Conservation (phyloP, 2,329 filamentous ascomycete genomes). For the Ophiosphaerella korrae region DNA sequence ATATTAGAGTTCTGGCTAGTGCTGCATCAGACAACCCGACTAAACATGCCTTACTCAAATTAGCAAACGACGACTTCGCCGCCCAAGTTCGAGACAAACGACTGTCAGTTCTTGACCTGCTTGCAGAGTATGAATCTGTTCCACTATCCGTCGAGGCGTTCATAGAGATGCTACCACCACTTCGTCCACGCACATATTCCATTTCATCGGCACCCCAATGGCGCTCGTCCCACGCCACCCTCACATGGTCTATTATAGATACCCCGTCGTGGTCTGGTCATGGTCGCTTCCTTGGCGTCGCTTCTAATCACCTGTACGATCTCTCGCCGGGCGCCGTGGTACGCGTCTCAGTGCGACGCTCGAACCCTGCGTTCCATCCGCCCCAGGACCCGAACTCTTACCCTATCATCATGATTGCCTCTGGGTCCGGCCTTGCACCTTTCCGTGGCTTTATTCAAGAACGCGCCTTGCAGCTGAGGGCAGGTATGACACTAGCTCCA, state of each 20-base stretch:
- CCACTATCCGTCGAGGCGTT: constrained; percentile 62
- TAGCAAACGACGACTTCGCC: constrained; percentile 32
- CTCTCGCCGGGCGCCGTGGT: constrained; percentile 37
- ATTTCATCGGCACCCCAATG: constrained; percentile 67
- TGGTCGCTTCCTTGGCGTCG: constrained; percentile 42
- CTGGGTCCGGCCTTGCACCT: constrained; percentile 25
- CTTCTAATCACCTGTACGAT: constrained; percentile 38
- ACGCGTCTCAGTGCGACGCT: constrained; percentile 36
- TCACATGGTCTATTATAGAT: constrained; percentile 69
- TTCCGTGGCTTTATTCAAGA: constrained; percentile 30
- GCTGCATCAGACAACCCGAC: background rate
- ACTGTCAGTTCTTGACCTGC: constrained; percentile 14
- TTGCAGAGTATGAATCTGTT: constrained; percentile 10
- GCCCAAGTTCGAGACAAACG: constrained; percentile 2
- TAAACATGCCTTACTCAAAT: background rate
- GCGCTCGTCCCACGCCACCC: constrained; percentile 49
- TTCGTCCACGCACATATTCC: constrained; percentile 73
- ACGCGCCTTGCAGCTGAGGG: constrained; percentile 9
- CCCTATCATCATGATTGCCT: constrained; percentile 53
- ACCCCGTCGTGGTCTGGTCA: constrained; percentile 31
- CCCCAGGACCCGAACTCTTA: constrained; percentile 35
- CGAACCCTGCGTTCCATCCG: constrained; percentile 42
- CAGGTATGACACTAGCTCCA: too few species aligned
- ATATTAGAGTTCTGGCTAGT: background rate
- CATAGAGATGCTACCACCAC: constrained; percentile 71